phyloP scores from a whole-genome alignment of 176 grass and related monocot species.

The Aechmea fasciata region DNA sequence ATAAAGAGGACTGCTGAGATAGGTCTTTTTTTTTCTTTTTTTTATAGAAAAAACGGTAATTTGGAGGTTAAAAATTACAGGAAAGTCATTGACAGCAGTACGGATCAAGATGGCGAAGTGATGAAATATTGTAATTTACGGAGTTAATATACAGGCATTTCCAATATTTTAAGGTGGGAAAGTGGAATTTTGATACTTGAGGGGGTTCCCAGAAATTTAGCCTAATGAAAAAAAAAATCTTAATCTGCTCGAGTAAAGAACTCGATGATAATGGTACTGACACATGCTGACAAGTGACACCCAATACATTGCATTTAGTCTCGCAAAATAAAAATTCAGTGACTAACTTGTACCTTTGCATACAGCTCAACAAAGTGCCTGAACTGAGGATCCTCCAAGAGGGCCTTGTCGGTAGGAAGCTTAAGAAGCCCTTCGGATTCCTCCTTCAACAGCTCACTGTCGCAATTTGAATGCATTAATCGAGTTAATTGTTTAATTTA shows the following conservation, averaged over 20 bases:
- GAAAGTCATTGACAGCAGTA: no score
- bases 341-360: conserved; percentile 44
- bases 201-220: no score
- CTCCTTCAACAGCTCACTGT: conserved; percentile 59
- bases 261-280: not conserved
- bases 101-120: no score
- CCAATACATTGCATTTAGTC: not conserved
- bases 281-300: not conserved
- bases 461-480: not conserved
- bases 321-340: not conserved
- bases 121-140: no score
- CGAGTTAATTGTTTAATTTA: no score
- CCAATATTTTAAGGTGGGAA: no score
- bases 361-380: conserved; percentile 78
- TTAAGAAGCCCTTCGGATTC: conserved; percentile 76
- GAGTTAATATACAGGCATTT: no score
- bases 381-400: conserved; percentile 74
- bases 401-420: conserved; percentile 73
- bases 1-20: not conserved
- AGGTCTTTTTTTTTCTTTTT: no score
- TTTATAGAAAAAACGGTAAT: no score
- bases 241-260: no score
- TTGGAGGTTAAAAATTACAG: not conserved
- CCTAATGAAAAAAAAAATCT: no score
- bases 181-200: no score